Evolutionary conservation across 257 asterid genomes (phyloP).

Genomic region (Datura wrightii): DNA sequence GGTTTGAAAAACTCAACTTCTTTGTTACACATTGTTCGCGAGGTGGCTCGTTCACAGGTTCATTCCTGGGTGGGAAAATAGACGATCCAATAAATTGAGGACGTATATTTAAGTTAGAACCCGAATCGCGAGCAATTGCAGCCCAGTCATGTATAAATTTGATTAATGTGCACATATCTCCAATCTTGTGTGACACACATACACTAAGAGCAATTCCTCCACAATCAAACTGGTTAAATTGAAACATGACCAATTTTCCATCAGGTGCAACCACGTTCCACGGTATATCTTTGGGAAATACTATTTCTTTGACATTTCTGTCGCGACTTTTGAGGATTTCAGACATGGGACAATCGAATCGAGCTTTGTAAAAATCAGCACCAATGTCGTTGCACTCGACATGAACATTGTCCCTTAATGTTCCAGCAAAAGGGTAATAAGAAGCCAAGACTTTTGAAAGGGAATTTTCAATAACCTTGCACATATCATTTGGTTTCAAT

Average conservation of each 20-base stretch:
- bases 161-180: background rate
- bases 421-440: constrained; percentile 2
- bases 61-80: background rate
- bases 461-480: constrained; percentile 3
- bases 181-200: background rate
- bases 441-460: constrained; percentile 6
- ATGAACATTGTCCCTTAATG: background rate
- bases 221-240: constrained; percentile 10
- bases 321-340: background rate
- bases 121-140: background rate
- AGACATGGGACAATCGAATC: constrained; percentile 13
- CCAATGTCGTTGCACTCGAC: background rate
- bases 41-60: background rate
- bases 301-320: background rate
- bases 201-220: background rate
- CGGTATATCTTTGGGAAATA: background rate
- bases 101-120: background rate
- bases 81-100: background rate
- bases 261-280: background rate
- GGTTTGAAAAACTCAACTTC: background rate
- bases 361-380: constrained; percentile 12
- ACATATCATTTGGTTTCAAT: background rate
- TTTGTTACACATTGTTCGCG: background rate
- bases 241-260: background rate
- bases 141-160: background rate